Conservation (phyloP, 306 rosid species). For the Boehmeria nivea region DNA sequence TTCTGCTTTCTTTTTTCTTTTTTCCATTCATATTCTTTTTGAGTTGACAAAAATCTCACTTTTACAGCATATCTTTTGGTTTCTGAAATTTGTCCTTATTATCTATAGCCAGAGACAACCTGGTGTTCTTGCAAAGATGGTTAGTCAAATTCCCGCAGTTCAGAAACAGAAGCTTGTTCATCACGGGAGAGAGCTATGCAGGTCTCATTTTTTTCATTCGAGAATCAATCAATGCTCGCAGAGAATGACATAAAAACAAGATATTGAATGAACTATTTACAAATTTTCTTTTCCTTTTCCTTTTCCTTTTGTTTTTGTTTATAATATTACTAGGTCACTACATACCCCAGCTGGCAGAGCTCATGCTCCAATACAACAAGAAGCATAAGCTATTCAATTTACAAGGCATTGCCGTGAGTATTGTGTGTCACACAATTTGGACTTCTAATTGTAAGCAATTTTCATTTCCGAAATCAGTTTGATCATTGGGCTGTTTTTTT, state of each 20-base stretch:
- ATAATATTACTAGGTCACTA: conserved; percentile 38
- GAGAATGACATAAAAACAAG: neutral
- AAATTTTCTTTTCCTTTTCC: neutral
- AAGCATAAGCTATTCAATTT: conserved; percentile 37
- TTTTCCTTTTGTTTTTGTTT: too few relatives aligned
- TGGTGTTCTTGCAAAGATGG: conserved; percentile 51
- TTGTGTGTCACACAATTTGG: neutral
- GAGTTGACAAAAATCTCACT: conserved; percentile 22
- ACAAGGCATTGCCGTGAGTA: conserved; percentile 55
- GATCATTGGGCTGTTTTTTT: neutral
- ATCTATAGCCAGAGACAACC: conserved; percentile 44
- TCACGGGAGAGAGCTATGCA: conserved; percentile 51
- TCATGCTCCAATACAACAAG: conserved; percentile 35
- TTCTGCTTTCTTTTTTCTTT: neutral
- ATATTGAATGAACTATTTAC: neutral
- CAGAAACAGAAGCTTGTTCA: conserved; percentile 42
- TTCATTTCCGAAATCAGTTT: neutral
- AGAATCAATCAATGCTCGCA: neutral
- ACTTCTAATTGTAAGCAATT: neutral
- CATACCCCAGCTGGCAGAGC: conserved; percentile 57
- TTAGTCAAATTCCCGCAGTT: conserved; percentile 43
- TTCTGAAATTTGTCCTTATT: conserved; percentile 25
- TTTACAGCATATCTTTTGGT: conserved; percentile 10
- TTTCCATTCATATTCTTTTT: neutral
- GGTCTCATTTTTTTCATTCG: conserved; percentile 16